Conservation (phyloP, 257 asterid genomes). For the Anisodus tanguticus region DNA sequence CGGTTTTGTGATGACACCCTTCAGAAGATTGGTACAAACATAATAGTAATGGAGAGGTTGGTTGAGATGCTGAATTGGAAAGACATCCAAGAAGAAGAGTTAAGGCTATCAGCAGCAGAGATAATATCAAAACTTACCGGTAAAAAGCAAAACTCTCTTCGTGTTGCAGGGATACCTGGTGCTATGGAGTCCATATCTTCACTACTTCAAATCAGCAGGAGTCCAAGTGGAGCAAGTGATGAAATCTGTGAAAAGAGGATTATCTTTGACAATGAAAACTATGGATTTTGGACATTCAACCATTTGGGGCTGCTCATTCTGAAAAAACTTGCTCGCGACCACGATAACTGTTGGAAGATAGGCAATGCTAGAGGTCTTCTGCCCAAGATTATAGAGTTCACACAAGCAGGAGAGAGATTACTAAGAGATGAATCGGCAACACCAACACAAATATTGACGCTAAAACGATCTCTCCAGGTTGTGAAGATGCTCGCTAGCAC, state of each 20-base stretch:
- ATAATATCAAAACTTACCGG: slow-evolving; percentile 65
- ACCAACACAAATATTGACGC: slow-evolving; percentile 62
- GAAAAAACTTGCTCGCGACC: slow-evolving; percentile 89
- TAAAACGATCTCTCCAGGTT: slow-evolving; percentile 77
- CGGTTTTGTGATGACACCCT: slow-evolving; percentile 70
- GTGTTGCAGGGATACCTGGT: slow-evolving; percentile 82
- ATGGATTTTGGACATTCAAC: slow-evolving; percentile 75
- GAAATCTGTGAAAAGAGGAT: slow-evolving; percentile 72
- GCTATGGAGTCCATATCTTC: slow-evolving; percentile 87
- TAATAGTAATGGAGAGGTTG: slow-evolving; percentile 72
- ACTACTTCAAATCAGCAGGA: slow-evolving; percentile 61
- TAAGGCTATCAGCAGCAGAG: slow-evolving; percentile 80
- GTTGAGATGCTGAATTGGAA: slow-evolving; percentile 97
- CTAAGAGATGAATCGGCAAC: slow-evolving; percentile 58
- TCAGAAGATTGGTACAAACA: slow-evolving; percentile 81
- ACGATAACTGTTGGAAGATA: slow-evolving; percentile 75
- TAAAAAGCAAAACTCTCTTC: slow-evolving; percentile 64
- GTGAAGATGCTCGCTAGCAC: slow-evolving; percentile 79
- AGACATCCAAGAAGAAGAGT: slow-evolving; percentile 74
- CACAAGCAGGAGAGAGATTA: slow-evolving; percentile 70
- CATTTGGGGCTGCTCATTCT: slow-evolving; percentile 84
- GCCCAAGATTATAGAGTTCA: slow-evolving; percentile 77
- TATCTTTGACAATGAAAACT: slow-evolving; percentile 48
- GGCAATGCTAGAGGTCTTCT: slow-evolving; percentile 84
- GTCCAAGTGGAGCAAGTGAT: slow-evolving; percentile 56